These are phyloP conservation scores for Claviceps africana DNA, from an alignment of 2,329 filamentous ascomycete genomes.

Conservation along the genomic window DNA sequence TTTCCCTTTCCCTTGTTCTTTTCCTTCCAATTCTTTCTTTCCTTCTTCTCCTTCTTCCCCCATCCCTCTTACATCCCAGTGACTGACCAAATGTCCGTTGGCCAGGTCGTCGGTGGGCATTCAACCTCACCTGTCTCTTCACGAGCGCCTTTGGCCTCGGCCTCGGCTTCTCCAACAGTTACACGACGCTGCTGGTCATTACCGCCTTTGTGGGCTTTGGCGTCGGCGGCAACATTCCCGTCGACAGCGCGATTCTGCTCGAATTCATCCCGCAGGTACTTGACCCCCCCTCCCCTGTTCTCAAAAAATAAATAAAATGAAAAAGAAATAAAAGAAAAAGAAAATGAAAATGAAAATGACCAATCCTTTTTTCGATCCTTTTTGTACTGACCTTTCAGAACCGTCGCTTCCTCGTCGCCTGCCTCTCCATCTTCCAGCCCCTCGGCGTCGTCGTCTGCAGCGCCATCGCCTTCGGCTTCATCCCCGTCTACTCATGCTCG, in stretches of 20 bases:
- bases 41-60: neutral
- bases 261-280: conserved; percentile 35
- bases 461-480: conserved; percentile 38
- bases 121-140: conserved; percentile 44
- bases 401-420: conserved; percentile 35
- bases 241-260: conserved; percentile 40
- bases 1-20: too few species aligned
- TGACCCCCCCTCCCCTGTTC: too few species aligned
- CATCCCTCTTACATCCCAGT: neutral
- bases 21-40: too few species aligned
- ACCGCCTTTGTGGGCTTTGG: conserved; percentile 41
- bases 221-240: conserved; percentile 39
- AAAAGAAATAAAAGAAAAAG: too few species aligned
- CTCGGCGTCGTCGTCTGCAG: conserved; percentile 38
- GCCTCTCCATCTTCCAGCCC: conserved; percentile 41
- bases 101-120: conserved; percentile 35
- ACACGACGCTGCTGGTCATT: conserved; percentile 35
- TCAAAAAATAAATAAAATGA: too few species aligned
- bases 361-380: too few species aligned
- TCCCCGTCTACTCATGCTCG: conserved; percentile 34
- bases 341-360: too few species aligned
- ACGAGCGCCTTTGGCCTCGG: conserved; percentile 38
- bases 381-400: too few species aligned
- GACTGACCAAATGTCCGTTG: neutral
- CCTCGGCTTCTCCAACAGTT: conserved; percentile 33